A percentile compares a stretch with the other conserved stretches of the same genome.
Evolutionary conservation across 2,329 filamentous ascomycete species (phyloP).

Genomic region (Phaeosphaeria sp.): DNA sequence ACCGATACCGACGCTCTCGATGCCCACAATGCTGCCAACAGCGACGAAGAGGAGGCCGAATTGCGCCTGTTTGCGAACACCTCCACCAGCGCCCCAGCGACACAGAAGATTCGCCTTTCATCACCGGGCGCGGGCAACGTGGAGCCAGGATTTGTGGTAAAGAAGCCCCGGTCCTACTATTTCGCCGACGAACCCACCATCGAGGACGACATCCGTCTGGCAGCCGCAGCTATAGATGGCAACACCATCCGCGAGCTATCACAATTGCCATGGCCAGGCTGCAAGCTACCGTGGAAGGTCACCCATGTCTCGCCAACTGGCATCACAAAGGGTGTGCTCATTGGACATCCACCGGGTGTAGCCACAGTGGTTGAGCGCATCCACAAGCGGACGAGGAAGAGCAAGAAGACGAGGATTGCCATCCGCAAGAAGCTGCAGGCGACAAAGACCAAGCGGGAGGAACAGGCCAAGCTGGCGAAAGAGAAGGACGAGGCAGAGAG

Average conservation of each 20-base stretch:
- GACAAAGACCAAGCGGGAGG: slow-evolving; percentile 28
- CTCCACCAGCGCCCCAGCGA: slow-evolving; percentile 24
- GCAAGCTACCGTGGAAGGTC: slow-evolving; percentile 46
- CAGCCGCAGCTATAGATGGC: slow-evolving; percentile 38
- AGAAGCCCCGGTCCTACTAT: slow-evolving; percentile 44
- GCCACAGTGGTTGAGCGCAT: slow-evolving; percentile 27
- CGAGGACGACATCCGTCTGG: slow-evolving; percentile 28
- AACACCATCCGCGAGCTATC: slow-evolving; percentile 37
- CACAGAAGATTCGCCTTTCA: slow-evolving; percentile 39
- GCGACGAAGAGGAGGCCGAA: slow-evolving; percentile 41
- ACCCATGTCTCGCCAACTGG: slow-evolving; percentile 35
- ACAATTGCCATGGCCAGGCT: slow-evolving; percentile 41
- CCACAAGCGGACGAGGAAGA: slow-evolving; percentile 39
- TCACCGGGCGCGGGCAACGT: slow-evolving; percentile 34
- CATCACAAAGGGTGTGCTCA: slow-evolving; percentile 37
- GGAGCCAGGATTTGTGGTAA: slow-evolving; percentile 37
- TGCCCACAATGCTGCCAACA: slow-evolving; percentile 7
- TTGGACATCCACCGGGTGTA: slow-evolving; percentile 34
- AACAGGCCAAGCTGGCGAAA: slow-evolving; percentile 31
- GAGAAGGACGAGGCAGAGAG: slow-evolving; percentile 44
- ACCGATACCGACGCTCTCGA: slow-evolving; percentile 2
- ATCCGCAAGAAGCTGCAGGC: slow-evolving; percentile 42
- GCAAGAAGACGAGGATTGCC: slow-evolving; percentile 46
- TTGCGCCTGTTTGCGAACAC: slow-evolving; percentile 44
- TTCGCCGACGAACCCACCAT: slow-evolving; percentile 39